phyloP scores from a whole-genome alignment of 2,329 filamentous ascomycete species.

The Pyricularia sp. region DNA sequence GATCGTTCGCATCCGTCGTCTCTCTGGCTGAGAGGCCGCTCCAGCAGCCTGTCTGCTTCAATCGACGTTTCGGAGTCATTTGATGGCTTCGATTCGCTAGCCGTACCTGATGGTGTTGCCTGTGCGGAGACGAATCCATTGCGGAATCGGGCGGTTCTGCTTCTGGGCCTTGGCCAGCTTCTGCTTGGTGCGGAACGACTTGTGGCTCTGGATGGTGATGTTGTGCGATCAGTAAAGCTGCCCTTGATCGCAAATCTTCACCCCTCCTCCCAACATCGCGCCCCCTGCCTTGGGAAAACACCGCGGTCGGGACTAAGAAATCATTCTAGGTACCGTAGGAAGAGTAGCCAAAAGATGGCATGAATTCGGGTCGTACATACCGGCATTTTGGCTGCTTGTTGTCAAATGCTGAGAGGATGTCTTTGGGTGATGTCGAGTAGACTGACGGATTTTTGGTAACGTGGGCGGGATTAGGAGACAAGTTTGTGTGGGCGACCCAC shows the following conservation, averaged over 20 bases:
- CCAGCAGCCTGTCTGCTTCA: background rate
- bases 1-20: background rate
- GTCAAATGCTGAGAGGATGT: constrained; percentile 10
- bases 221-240: constrained; percentile 3
- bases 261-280: background rate
- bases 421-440: constrained; percentile 4
- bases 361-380: constrained; percentile 16
- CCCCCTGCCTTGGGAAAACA: background rate
- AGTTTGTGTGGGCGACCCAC: background rate
- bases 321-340: background rate
- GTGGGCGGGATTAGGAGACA: background rate
- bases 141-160: constrained; percentile 99
- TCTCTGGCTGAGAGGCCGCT: background rate
- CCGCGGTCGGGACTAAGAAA: background rate
- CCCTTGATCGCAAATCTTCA: background rate
- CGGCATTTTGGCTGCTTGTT: constrained; percentile 25
- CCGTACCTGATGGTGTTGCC: constrained; percentile 98
- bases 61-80: background rate
- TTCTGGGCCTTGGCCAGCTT: constrained; percentile 99
- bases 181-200: constrained; percentile 99
- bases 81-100: background rate
- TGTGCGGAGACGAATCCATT: constrained; percentile 98
- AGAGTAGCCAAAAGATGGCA: background rate
- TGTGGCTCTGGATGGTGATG: constrained; percentile 69
- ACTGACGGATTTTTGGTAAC: background rate